Conservation (phyloP, 2,329 filamentous ascomycete species). For the Clarireedia sp. region DNA sequence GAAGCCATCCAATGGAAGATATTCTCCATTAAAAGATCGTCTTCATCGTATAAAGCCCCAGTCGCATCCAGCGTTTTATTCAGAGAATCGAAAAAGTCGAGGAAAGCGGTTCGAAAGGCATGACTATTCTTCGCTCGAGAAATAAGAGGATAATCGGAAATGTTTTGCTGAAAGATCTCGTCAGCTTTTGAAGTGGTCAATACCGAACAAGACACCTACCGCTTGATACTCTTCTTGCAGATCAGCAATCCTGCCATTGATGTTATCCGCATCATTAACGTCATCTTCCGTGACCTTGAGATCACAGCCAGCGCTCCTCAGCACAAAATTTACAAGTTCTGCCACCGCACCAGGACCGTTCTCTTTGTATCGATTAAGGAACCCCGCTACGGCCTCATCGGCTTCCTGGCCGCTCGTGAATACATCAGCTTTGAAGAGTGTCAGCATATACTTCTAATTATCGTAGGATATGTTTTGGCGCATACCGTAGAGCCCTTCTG, state of each 20-base stretch:
- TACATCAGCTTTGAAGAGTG: constrained; percentile 44
- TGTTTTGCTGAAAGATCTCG: constrained; percentile 48
- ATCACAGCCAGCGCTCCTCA: constrained; percentile 71
- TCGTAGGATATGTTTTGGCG: background rate
- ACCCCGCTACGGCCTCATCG: constrained; percentile 50
- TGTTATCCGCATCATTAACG: constrained; percentile 83
- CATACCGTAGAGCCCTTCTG: constrained; percentile 26
- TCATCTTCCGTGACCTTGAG: constrained; percentile 72
- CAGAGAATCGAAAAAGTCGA: constrained; percentile 71
- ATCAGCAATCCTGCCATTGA: constrained; percentile 67
- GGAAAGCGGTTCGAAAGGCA: constrained; percentile 69
- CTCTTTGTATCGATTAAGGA: constrained; percentile 49
- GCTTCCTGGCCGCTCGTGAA: constrained; percentile 51
- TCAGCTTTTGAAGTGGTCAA: too few relatives aligned
- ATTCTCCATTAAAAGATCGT: constrained; percentile 70
- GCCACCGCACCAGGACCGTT: constrained; percentile 48
- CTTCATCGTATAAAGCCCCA: constrained; percentile 67
- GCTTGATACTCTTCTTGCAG: constrained; percentile 84
- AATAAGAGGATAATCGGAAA: constrained; percentile 86
- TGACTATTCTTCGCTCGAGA: constrained; percentile 69
- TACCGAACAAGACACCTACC: constrained; percentile 37
- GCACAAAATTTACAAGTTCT: constrained; percentile 58
- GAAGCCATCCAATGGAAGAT: constrained; percentile 82
- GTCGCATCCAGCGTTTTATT: constrained; percentile 73
- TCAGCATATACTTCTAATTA: constrained; percentile 18